A percentile compares a stretch with the other conserved stretches of the same genome.
Evolutionary conservation across 257 asterid species (phyloP).

Genomic region (Pogostemon cablin): DNA sequence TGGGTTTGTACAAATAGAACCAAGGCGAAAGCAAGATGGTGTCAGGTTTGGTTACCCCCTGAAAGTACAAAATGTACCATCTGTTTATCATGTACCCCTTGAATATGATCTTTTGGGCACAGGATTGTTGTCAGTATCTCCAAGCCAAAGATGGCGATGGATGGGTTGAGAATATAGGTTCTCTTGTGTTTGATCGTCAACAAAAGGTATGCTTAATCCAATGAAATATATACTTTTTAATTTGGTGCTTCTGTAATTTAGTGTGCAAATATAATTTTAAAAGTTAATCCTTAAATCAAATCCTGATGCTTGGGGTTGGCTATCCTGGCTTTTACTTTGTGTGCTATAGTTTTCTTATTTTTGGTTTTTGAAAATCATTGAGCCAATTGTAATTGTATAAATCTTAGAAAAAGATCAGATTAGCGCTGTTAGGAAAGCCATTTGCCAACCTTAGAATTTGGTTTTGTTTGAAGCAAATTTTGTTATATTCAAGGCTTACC

Average conservation of each 20-base stretch:
- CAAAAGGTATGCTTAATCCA: constrained; percentile 52
- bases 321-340: neutral
- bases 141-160: constrained; percentile 99
- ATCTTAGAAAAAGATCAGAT: constrained; percentile 1
- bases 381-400: constrained; percentile 10
- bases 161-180: constrained; percentile 96
- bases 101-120: constrained; percentile 33
- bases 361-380: neutral
- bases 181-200: constrained; percentile 74
- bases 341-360: neutral
- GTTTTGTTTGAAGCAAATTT: neutral
- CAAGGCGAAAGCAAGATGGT: constrained; percentile 95
- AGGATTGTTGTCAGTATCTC: constrained; percentile 99
- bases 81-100: constrained; percentile 22
- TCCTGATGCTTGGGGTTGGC: constrained; percentile 21
- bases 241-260: neutral
- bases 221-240: constrained; percentile 2
- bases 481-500: neutral
- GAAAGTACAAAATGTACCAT: neutral
- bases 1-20: constrained; percentile 92
- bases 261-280: constrained; percentile 3
- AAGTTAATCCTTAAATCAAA: constrained; percentile 20
- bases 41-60: constrained; percentile 62
- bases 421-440: constrained; percentile 1
- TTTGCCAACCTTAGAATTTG: neutral